Evolutionary conservation across 139 green algal genomes (phyloP).

Genomic region (Medakamo hakoo): DNA sequence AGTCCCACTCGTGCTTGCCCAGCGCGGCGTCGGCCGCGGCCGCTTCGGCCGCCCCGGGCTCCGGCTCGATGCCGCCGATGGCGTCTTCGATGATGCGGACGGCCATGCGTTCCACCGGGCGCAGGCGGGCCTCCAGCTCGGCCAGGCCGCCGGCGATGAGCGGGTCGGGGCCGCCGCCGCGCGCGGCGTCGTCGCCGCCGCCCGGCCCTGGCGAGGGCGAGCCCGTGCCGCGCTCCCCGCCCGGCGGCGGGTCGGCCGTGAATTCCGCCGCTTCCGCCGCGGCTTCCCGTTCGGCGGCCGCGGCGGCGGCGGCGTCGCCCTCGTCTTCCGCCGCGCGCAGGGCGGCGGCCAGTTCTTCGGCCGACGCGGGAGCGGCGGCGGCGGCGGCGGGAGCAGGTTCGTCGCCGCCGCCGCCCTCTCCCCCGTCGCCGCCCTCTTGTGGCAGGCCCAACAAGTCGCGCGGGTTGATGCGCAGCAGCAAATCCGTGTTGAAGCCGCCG

Average conservation of each 20-base stretch:
- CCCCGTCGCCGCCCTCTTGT: not conserved
- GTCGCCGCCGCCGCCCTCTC: not conserved
- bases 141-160: not conserved
- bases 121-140: not conserved
- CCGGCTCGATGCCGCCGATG: too few relatives aligned
- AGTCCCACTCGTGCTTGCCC: not conserved
- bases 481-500: constrained; percentile 76
- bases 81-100: not conserved
- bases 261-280: constrained; percentile 48
- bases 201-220: not conserved
- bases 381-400: constrained; percentile 1
- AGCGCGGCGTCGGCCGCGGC: not conserved
- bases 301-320: constrained; percentile 42
- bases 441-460: not conserved
- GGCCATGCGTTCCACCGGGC: not conserved
- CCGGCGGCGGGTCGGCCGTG: constrained; percentile 16
- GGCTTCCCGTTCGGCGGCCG: constrained; percentile 24
- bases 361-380: constrained; percentile 4
- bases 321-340: constrained; percentile 65
- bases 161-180: not conserved
- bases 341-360: constrained; percentile 35
- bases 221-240: not conserved
- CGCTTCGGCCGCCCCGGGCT: not conserved
- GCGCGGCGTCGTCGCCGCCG: constrained; percentile 1
- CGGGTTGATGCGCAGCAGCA: not conserved